Base-by-base conservation (phyloP, 2,329 filamentous ascomycete genomes). In the Hyphodiscus sp. region DNA sequence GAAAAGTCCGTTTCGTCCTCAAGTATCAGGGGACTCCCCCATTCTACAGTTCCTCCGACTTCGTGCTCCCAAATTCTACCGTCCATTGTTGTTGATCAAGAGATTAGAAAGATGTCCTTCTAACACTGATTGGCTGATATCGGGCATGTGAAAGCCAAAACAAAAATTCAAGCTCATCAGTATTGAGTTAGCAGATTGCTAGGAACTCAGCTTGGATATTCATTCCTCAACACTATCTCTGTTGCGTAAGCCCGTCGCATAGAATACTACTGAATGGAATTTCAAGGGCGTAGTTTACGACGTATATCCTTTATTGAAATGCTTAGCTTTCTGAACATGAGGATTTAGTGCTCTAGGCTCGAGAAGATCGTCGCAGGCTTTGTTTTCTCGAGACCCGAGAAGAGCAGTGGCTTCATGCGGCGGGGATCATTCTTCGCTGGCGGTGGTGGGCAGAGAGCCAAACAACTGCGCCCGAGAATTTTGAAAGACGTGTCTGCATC, bases 1-100 rank as follows among this genome's bases (percentile, higher is more conserved):
- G 26, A 20, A 38, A 53, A 53, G 20, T 41, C 44, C n/a, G 42
- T 46, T 11, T 53, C 51, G 15, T 49, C 41, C 8, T 41, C 51
- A 18, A 53, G 26, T 5, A 45, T 42, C 15, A 46, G n/a, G 9
- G 51, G 45, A 26, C 49, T 42, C 13, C 45, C 51, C 51, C 51
- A 49, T 3, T 53, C 46, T 8, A 53, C 2, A 30, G n/a, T 45
- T 49, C 38, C 16, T 45, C 46, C 29, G n/a, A 19, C 3, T 29
- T 45, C 30, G 10, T 43, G 16, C 16, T 43, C 41, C 47, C 29
- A 15, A 10, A 38, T n/a, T 5, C 16, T n/a, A 4, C 16, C 33
- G 4, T 38, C 33, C 16, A 38, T 38, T 38, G 33, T 13, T 38
- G 33, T 15, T 38, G 23, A 26, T 38, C 13, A 10, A 38, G 29